Percentiles rank a stretch among this genome's conserved stretches.
Evolutionary conservation across 1,139 yeast genomes (phyloP).

Genomic region (Saccharomyces hybrid): DNA sequence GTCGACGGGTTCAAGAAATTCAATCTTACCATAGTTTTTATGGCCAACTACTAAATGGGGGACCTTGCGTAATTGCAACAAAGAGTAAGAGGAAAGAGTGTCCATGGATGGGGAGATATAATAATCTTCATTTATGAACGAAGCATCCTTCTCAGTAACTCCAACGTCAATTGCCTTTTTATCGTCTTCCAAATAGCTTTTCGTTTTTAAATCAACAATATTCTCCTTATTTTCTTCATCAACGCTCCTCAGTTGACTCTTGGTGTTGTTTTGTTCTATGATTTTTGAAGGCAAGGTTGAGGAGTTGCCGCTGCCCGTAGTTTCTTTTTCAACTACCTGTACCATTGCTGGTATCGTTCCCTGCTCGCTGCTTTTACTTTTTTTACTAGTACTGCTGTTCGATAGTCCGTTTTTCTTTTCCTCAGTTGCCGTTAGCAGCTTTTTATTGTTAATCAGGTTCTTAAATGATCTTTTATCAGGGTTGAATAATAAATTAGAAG

Average conservation of each 20-base stretch:
- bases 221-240: neutral
- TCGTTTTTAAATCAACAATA: neutral
- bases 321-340: neutral
- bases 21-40: conserved; percentile 65
- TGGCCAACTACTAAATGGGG: conserved; percentile 70
- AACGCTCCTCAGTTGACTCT: neutral
- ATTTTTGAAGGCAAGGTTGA: neutral
- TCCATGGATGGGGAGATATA: conserved; percentile 77
- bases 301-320: neutral
- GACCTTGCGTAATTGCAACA: conserved; percentile 60
- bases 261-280: neutral
- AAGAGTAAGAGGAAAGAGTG: conserved; percentile 50
- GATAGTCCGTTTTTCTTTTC: neutral
- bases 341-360: neutral
- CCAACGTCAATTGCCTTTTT: neutral
- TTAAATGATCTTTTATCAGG: conserved; percentile 20
- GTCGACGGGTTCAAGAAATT: conserved; percentile 77
- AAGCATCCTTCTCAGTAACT: conserved; percentile 29
- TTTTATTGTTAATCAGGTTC: conserved; percentile 17
- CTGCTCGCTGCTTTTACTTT: neutral
- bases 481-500: conserved; percentile 16
- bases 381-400: neutral
- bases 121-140: conserved; percentile 60
- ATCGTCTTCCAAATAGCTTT: neutral
- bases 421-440: conserved; percentile 1